These are phyloP conservation scores for Pachyrhizus erosus DNA, from an alignment of 306 rosid species.

Conservation along the genomic window DNA sequence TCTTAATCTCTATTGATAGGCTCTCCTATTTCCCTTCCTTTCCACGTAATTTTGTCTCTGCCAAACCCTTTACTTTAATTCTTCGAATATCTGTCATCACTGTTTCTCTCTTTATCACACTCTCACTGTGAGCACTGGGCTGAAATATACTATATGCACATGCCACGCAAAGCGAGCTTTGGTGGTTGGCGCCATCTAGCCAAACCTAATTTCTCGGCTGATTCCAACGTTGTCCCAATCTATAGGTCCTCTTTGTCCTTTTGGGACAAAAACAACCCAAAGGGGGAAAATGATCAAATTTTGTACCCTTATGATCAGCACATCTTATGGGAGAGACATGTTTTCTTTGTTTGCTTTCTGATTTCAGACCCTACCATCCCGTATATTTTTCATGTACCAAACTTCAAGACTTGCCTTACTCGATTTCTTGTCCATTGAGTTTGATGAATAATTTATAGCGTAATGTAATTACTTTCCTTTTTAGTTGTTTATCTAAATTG, in stretches of 20 bases:
- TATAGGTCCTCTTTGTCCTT: conserved; percentile 7
- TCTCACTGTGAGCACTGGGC: conserved; percentile 29
- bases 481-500: background rate
- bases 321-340: conserved; percentile 47
- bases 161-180: conserved; percentile 32
- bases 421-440: conserved; percentile 10
- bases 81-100: conserved; percentile 45
- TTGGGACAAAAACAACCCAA: conserved; percentile 30
- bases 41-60: conserved; percentile 36
- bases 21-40: conserved; percentile 12
- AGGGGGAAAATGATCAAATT: conserved; percentile 29
- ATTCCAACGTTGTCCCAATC: conserved; percentile 41
- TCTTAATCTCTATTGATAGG: conserved; percentile 45
- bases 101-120: background rate
- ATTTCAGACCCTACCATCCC: conserved; percentile 35
- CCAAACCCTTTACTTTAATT: conserved; percentile 42
- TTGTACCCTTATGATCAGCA: conserved; percentile 44
- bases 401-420: conserved; percentile 1
- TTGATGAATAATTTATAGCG: conserved; percentile 2
- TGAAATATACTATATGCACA: conserved; percentile 33
- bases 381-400: conserved; percentile 17
- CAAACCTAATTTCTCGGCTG: conserved; percentile 23
- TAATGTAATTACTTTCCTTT: background rate
- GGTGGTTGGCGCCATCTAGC: conserved; percentile 29
- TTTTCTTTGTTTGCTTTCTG: conserved; percentile 43